phyloP scores from a whole-genome alignment of 805 yeast genomes.

The Spathaspora gorwiae region DNA sequence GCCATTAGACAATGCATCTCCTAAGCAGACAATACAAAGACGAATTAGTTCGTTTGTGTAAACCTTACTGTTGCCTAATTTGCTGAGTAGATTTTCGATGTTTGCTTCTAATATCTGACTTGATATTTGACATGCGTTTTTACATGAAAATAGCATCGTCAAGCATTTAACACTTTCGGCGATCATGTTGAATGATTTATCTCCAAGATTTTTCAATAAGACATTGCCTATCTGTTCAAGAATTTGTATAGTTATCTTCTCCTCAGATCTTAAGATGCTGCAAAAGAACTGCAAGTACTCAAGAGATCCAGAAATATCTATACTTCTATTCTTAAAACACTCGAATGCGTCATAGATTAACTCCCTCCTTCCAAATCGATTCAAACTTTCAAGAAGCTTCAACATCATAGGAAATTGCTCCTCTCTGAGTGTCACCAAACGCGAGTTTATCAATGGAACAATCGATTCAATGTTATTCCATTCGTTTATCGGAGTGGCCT shows the following conservation, averaged over 20 bases:
- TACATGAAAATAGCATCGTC: constrained; percentile 2
- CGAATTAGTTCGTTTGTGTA: constrained; percentile 29
- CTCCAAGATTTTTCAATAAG: constrained; percentile 17
- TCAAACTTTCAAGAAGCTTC: constrained; percentile 25
- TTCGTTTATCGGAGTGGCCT: constrained; percentile 4
- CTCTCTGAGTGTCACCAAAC: constrained; percentile 3
- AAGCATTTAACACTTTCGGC: constrained; percentile 20
- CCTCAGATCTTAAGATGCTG: constrained; percentile 17
- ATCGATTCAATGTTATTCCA: neutral
- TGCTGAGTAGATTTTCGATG: constrained; percentile 15
- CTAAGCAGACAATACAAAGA: constrained; percentile 19
- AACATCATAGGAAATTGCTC: constrained; percentile 20
- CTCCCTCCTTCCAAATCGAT: constrained; percentile 11
- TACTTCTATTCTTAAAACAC: constrained; percentile 13
- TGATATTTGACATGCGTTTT: neutral
- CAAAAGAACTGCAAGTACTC: constrained; percentile 25
- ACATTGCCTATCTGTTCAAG: constrained; percentile 20
- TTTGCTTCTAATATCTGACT: constrained; percentile 4
- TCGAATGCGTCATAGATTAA: constrained; percentile 15
- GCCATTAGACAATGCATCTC: constrained; percentile 14
- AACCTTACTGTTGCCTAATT: constrained; percentile 16
- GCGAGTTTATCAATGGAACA: constrained; percentile 1
- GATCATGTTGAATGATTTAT: constrained; percentile 23
- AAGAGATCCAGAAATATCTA: constrained; percentile 19
- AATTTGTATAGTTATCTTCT: constrained; percentile 14